Evolutionary conservation across 2,329 filamentous ascomycete genomes (phyloP), one percentile per base, ranked within the genome.

Genomic region (Canariomyces notabilis): DNA sequence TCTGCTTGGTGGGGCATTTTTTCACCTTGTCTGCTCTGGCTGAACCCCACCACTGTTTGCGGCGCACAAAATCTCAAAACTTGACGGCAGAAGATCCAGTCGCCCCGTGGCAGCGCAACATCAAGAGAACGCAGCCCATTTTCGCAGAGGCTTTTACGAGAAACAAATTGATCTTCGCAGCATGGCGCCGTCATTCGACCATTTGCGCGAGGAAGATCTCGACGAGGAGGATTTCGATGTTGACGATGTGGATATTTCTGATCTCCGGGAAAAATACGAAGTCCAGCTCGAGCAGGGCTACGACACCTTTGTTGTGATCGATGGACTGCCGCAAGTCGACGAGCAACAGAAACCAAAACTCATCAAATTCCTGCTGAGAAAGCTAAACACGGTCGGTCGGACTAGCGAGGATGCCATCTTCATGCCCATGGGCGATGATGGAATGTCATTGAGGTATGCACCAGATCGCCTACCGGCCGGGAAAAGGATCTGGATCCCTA

Each of bases 151-250:
- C 43, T 31, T 38, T 34, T 35, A 50, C 41, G 14, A 46, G 47
- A 34, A 37, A 34, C 20, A 32, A 23, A 46, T 16, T 39, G 31
- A 37, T 40, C n/a, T 49, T 58, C 62, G 72, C 75, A 89, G 69
- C 73, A 96, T 96, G 90, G 89, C 91, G 70, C 85, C 87, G 59
- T 89, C 88, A 66, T 97, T 95, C 71, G 88, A 95, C 65, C 87
- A 89, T 63, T 77, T 97, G 65, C 85, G 86, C 69, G 89, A 95
- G 69, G 88, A 91, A 61, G 88, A 95, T 67, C 84, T 91, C 68
- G 80, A 85, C 63, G 80, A 84, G 57, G 89, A 93, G 62, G 85
- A 90, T 65, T 86, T 85, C 66, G 90, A 95, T 66, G 85, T 93
- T 71, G 85, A 90, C 64, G 89, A 96, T 67, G 85, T 97, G 69